Evolutionary conservation across 1,139 yeast species (phyloP), one percentile per base, ranked within the genome.

Genomic region (Saccharomycopsis phalli): DNA sequence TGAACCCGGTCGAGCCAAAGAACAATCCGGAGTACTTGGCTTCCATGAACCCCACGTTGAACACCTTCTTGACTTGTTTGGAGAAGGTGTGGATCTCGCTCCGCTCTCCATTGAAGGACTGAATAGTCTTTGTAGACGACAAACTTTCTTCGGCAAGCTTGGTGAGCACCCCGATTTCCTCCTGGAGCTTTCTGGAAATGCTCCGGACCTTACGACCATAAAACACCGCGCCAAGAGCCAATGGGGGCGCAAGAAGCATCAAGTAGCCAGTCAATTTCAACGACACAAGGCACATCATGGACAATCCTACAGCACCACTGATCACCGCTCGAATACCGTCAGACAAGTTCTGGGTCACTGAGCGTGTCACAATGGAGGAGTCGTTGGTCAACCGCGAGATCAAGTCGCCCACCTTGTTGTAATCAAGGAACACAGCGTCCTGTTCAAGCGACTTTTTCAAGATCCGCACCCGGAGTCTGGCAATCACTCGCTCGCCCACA

Each of bases 111-210:
- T 91, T 86, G 60, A 84, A 88, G 8, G 91, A 74, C 58, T 91
- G 96, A 38, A 93, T 86, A 0, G 95, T 86, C 52, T 74, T 76
- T 35, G 88, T 71, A 4, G 94, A 91, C 53, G 81, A 83, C 48
- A 91, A 68, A 50, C 91, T 84, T 53, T 91, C 97, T 54, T 91
- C 98, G n/a, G 95, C 81, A 4, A 83, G 94, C 54, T 88, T 86
- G 0, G 96, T 83, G 56, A 91, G 66, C 8, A 76, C 74, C 30
- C 97, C 98, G 38, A 91, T 73, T 27, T 88, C 81, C 43, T 81
- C 83, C 58, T 91, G 98, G 44, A 88, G 71, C 41, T 71, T 71
- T 44, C 88, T 69, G 1, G 95, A 81, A 27, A 88, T 65, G 37
- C 71, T 71, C 49, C 94, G 75, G 36, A 88, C 81, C 51, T 77